These are phyloP conservation scores for Myxozyma udenii DNA, from an alignment of 805 yeast species.

Conservation along the genomic window DNA sequence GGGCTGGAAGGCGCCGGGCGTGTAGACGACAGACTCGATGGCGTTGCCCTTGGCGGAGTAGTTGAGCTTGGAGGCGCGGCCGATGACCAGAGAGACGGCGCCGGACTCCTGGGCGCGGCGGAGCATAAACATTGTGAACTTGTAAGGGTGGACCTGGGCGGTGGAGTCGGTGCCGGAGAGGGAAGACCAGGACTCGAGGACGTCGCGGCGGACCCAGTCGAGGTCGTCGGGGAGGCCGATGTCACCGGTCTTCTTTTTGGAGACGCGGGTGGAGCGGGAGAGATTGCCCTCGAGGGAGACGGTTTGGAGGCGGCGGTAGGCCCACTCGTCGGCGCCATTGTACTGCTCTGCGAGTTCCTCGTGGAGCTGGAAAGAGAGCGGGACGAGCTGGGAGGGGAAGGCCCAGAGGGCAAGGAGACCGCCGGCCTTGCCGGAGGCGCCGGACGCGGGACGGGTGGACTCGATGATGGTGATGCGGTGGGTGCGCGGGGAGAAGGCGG, in stretches of 20 bases:
- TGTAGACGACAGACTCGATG: conserved; percentile 41
- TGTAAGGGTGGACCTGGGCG: conserved; percentile 95
- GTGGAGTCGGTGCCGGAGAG: conserved; percentile 84
- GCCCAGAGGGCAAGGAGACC: conserved; percentile 95
- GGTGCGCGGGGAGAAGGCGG: conserved; percentile 65
- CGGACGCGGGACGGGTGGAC: conserved; percentile 91
- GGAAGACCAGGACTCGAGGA: conserved; percentile 70
- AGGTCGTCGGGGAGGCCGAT: conserved; percentile 55
- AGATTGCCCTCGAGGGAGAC: conserved; percentile 84
- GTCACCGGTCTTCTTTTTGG: conserved; percentile 10
- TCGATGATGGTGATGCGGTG: conserved; percentile 84
- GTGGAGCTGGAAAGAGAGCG: conserved; percentile 80
- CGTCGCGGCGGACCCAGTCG: conserved; percentile 68
- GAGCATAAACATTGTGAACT: conserved; percentile 80
- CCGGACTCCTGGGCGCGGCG: conserved; percentile 79
- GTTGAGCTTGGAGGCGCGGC: conserved; percentile 70
- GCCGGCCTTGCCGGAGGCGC: conserved; percentile 97
- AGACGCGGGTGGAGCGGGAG: conserved; percentile 21
- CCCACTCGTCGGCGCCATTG: conserved; percentile 88
- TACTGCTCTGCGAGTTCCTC: conserved; percentile 73
- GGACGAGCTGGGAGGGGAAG: conserved; percentile 91
- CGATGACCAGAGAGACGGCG: conserved; percentile 77
- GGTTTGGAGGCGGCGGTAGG: conserved; percentile 83
- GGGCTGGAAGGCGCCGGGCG: conserved; percentile 49
- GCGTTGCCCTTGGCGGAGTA: conserved; percentile 66